Base-by-base conservation (phyloP, 176 grass and related monocot species). In the Raddia guianensis region DNA sequence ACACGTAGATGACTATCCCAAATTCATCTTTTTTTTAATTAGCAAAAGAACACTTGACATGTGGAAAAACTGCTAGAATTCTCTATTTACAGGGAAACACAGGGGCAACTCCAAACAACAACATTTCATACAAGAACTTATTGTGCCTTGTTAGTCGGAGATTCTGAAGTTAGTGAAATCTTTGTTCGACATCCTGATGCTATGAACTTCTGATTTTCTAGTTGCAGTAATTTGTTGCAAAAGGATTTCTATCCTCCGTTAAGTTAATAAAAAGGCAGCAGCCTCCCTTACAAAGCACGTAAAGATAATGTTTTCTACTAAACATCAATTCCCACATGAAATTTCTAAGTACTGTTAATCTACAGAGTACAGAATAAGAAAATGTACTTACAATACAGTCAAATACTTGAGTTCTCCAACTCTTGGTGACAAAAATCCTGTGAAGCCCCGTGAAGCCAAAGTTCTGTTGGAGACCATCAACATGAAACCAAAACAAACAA, bases 341-440 rank as follows among this genome's bases (percentile, higher is more conserved):
- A 44, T 19, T 75, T 10, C 14, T 7, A 72, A 13, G 11, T 55
- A 74, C 6, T 19, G 66, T 51, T 74, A 66, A 75, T 50, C 42
- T 40, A 68, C 3, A 54, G 11, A 72, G 55, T 40, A 68, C 3
- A 54, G 11, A 72, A 65, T 46, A 68, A 56, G 10, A 74, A 8
- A 79, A 46, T 66, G 9, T 55, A 84, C 94, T 89, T 68, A 97
- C 94, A 97, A 72, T 48, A 85, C 77, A 78, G 21, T 93, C 86
- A 97, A 88, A 89, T 91, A 83, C 21, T 83, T 85, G 54, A 97
- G 86, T 49, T 93, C 90, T 82, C 94, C 94, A 74, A 97, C 93
- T 88, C 80, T 91, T 91, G 91, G 81, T 50, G 94, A 93, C 55
- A 97, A 65, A 74, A 84, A 81, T 49, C 94, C 94, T 32, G 81